These are phyloP conservation scores for Colletotrichum neosansevieriae DNA, from an alignment of 2,329 filamentous ascomycete genomes.

Conservation along the genomic window DNA sequence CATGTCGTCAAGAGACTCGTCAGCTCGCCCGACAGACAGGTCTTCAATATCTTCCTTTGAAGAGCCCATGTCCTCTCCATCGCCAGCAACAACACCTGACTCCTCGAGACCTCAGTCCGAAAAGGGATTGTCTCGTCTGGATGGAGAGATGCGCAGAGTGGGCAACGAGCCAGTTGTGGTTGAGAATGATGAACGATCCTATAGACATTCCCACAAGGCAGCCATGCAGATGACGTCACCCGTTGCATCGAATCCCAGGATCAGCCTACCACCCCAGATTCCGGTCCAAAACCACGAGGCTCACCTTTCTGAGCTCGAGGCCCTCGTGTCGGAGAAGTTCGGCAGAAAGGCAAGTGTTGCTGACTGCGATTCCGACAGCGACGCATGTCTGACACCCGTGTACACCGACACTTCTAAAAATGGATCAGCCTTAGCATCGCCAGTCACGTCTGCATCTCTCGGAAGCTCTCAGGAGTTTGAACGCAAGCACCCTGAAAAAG, in stretches of 20 bases:
- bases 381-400: constrained; percentile 29
- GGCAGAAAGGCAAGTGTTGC: constrained; percentile 31
- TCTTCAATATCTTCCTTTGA: constrained; percentile 51
- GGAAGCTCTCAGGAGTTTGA: constrained; percentile 19
- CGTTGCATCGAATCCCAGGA: constrained; percentile 21
- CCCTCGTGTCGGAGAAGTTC: constrained; percentile 35
- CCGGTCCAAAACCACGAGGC: constrained; percentile 26
- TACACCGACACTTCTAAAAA: constrained; percentile 21
- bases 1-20: constrained; percentile 31
- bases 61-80: constrained; percentile 49
- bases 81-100: constrained; percentile 53
- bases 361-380: constrained; percentile 36
- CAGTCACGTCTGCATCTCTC: constrained; percentile 19
- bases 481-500: background rate
- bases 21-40: constrained; percentile 32
- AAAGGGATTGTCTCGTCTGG: constrained; percentile 45
- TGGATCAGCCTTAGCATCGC: constrained; percentile 18
- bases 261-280: constrained; percentile 35
- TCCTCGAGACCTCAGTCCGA: constrained; percentile 57
- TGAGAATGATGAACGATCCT: constrained; percentile 37
- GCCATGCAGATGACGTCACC: constrained; percentile 21
- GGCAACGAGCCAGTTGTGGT: constrained; percentile 33
- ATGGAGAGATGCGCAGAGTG: constrained; percentile 35
- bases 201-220: constrained; percentile 33
- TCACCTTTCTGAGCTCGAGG: constrained; percentile 34